A percentile compares a stretch with the other conserved stretches of the same genome.
These are phyloP conservation scores for Sphaerulina populicola DNA, from an alignment of 2,329 filamentous ascomycete species.

Conservation along the genomic window DNA sequence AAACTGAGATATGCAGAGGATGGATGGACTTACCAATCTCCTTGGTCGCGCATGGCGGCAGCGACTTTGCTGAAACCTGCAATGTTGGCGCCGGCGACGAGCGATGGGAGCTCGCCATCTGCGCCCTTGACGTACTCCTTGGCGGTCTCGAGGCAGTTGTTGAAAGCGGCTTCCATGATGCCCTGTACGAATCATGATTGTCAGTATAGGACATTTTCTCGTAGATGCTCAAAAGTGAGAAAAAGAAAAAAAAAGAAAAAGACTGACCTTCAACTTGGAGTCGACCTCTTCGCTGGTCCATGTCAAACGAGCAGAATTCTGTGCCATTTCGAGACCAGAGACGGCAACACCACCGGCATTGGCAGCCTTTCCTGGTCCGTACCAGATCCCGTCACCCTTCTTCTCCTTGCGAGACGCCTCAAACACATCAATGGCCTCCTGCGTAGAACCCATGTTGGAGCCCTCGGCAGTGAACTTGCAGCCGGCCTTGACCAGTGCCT, in stretches of 20 bases:
- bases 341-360: slow-evolving; percentile 97
- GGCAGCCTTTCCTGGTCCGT: slow-evolving; percentile 88
- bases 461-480: slow-evolving; percentile 86
- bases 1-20: no score
- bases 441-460: slow-evolving; percentile 98
- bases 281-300: slow-evolving; percentile 70
- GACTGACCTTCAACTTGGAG: slow-evolving; percentile 45
- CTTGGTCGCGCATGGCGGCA: slow-evolving; percentile 88
- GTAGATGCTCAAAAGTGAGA: no score
- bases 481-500: slow-evolving; percentile 67
- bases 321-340: slow-evolving; percentile 96
- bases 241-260: no score
- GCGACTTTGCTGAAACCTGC: slow-evolving; percentile 96
- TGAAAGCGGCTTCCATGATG: slow-evolving; percentile 93
- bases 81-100: slow-evolving; percentile 94
- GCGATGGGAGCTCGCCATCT: slow-evolving; percentile 77
- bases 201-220: no score
- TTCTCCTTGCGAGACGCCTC: slow-evolving; percentile 64
- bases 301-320: slow-evolving; percentile 79
- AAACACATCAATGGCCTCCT: slow-evolving; percentile 88
- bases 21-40: slow-evolving; percentile 58
- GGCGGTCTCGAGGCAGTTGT: slow-evolving; percentile 79
- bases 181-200: slow-evolving; percentile 38
- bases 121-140: slow-evolving; percentile 73
- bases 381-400: slow-evolving; percentile 76